Evolutionary conservation across 805 yeast species (phyloP).

Genomic region (Clavispora phyllophila): DNA sequence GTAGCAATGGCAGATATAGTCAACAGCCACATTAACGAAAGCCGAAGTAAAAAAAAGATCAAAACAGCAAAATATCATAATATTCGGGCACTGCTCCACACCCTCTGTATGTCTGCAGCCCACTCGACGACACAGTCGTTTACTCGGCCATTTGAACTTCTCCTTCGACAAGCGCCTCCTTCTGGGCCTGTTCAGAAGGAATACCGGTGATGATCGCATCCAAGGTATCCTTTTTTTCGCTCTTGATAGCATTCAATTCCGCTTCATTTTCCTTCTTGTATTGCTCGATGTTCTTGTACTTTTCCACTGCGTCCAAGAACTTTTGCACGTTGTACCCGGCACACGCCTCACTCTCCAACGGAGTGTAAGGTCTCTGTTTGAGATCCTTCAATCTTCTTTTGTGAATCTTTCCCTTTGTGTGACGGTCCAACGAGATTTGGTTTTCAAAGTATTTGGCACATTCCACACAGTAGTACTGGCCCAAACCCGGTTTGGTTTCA

Average conservation of each 20-base stretch:
- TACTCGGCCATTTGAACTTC: conserved; percentile 5
- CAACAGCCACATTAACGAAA: background rate
- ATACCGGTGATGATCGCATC: conserved; percentile 32
- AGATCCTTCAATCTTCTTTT: conserved; percentile 79
- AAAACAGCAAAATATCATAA: too few relatives aligned
- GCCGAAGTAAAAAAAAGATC: background rate
- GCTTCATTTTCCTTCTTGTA: conserved; percentile 40
- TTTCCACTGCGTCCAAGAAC: conserved; percentile 59
- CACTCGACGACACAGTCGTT: too few relatives aligned
- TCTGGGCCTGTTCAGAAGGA: conserved; percentile 19
- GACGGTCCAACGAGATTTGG: conserved; percentile 66
- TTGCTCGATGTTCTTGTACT: conserved; percentile 44
- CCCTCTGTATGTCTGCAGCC: background rate
- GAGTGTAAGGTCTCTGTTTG: conserved; percentile 76
- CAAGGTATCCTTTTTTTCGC: conserved; percentile 35
- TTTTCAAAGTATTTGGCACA: conserved; percentile 91
- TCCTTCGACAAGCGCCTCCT: background rate
- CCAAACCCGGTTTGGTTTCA: conserved; percentile 89
- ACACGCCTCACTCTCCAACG: conserved; percentile 87
- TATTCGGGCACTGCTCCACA: too few relatives aligned
- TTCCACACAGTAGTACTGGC: conserved; percentile 89
- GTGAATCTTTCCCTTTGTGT: conserved; percentile 72
- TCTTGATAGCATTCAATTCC: conserved; percentile 30
- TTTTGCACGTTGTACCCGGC: conserved; percentile 70
- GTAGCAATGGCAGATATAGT: background rate